Evolutionary conservation across 139 green algal species (phyloP).

Genomic region (Parachlorella kessleri): DNA sequence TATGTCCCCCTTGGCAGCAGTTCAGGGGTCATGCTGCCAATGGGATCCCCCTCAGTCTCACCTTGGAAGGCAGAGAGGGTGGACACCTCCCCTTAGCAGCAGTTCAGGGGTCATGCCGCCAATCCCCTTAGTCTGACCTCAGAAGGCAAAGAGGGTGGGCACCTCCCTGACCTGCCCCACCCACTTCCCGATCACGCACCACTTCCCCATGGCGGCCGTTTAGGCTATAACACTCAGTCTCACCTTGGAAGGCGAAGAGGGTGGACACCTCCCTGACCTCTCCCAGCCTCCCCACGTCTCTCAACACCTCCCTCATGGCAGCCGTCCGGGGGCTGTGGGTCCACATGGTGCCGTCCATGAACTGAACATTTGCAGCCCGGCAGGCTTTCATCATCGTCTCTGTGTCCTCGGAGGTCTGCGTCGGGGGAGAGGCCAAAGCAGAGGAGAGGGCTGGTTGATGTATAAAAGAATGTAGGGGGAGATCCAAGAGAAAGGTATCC

Average conservation of each 20-base stretch:
- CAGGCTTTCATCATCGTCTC: constrained; percentile 31
- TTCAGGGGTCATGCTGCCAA: too few species aligned
- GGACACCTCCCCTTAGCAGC: too few species aligned
- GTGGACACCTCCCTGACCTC: constrained; percentile 23
- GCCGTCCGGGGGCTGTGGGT: background rate
- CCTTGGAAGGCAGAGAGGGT: constrained; percentile 33
- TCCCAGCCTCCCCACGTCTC: constrained; percentile 13
- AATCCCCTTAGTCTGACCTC: constrained; percentile 5
- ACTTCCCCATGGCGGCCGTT: too few species aligned
- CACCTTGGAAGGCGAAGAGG: constrained; percentile 34
- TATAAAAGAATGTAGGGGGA: too few species aligned
- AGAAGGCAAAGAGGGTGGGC: constrained; percentile 30
- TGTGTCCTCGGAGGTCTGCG: constrained; percentile 7
- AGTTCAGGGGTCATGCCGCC: too few species aligned
- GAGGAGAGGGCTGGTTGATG: too few species aligned
- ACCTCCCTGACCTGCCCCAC: constrained; percentile 32
- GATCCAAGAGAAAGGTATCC: too few species aligned
- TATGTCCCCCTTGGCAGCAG: too few species aligned
- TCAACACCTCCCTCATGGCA: constrained; percentile 16
- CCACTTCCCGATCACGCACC: background rate
- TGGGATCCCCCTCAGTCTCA: too few species aligned
- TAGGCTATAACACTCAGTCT: too few species aligned
- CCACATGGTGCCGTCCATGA: constrained; percentile 58
- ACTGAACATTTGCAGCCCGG: constrained; percentile 22
- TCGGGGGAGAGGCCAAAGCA: too few species aligned